These are phyloP conservation scores for Aspergillus proliferans DNA, from an alignment of 2,329 filamentous ascomycete species.

Conservation along the genomic window DNA sequence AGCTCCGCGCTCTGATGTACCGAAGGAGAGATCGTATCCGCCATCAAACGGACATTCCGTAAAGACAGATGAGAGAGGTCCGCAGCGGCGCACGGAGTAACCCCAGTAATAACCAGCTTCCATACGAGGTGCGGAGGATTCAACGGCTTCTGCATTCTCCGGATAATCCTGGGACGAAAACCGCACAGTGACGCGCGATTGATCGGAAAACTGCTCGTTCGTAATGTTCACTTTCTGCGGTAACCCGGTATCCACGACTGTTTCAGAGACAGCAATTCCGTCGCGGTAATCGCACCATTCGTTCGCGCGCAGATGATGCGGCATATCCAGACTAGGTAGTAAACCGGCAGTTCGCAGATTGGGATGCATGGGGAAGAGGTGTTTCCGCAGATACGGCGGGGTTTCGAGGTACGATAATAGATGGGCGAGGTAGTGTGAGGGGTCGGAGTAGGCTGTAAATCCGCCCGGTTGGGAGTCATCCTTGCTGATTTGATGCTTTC, in stretches of 20 bases:
- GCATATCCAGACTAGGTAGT: slow-evolving; percentile 74
- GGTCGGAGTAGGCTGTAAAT: slow-evolving; percentile 63
- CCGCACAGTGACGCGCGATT: slow-evolving; percentile 67
- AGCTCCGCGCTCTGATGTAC: slow-evolving; percentile 71
- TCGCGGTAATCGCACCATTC: slow-evolving; percentile 78
- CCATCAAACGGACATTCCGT: slow-evolving; percentile 68
- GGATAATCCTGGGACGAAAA: slow-evolving; percentile 43
- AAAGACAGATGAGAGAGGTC: slow-evolving; percentile 65
- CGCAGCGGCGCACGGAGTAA: slow-evolving; percentile 62
- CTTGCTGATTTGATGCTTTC: slow-evolving; percentile 4
- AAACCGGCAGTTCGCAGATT: slow-evolving; percentile 68
- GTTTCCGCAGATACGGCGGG: slow-evolving; percentile 71
- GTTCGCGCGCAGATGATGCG: slow-evolving; percentile 68
- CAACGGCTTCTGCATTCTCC: slow-evolving; percentile 53
- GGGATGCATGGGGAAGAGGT: slow-evolving; percentile 70
- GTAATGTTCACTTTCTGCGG: slow-evolving; percentile 46
- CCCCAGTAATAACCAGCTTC: slow-evolving; percentile 84
- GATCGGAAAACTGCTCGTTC: slow-evolving; percentile 55
- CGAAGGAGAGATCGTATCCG: slow-evolving; percentile 77
- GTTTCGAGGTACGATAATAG: slow-evolving; percentile 77
- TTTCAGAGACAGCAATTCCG: slow-evolving; percentile 57
- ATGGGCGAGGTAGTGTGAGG: slow-evolving; percentile 73
- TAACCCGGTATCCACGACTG: slow-evolving; percentile 48
- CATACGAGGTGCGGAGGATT: slow-evolving; percentile 63
- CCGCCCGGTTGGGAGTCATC: slow-evolving; percentile 23